Base-by-base conservation (phyloP, 768 basidiomycete species). In the Lepiota venenata region DNA sequence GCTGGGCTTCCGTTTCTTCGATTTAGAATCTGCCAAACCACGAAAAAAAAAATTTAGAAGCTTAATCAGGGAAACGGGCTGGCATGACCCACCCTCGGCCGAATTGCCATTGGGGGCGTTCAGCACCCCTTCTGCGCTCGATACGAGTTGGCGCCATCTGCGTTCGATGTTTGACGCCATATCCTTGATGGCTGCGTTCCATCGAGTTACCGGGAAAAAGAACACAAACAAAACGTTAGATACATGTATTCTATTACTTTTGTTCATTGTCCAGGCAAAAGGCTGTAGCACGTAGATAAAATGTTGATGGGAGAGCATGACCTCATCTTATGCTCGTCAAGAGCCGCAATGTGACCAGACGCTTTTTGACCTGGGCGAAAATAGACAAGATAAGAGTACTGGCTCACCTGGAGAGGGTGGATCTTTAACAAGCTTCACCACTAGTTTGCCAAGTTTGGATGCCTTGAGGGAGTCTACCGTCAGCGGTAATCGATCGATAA, bases 101-200 rank as follows among this genome's bases (percentile, higher is more conserved):
- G 66, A 69, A 65, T 78, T 74, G 65, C 67, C 75, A 73, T 81
- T 69, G 49, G 64, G 60, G 54, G 69, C 71, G 65, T 75, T 81
- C 61, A 62, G 59, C 57, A 63, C 64, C 62, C 67, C 63, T 65
- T 73, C 73, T 66, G 71, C 75, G 48, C 63, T 68, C 53, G 64
- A 58, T 45, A 87, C 74, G 68, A 89, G 72, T 58, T 74, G 73
- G 55, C 88, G 83, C 91, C 91, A 93, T 74, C 84, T 84, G 64
- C 82, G 82, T 72, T 91, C 89, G 74, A 93, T 77, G 75, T 90
- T 91, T 67, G 82, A 82, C 63, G 91, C 91, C 88, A 93, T 90
- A 75, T 93, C 91, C 85, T 91, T 89, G 86, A 91, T 82, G 74
- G 91, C 91, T 93, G 78, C 69, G 69, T 67, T 74, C 48, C 51